phyloP scores from a whole-genome alignment of 1,139 yeast genomes.

The Saccharomyces hybrid region DNA sequence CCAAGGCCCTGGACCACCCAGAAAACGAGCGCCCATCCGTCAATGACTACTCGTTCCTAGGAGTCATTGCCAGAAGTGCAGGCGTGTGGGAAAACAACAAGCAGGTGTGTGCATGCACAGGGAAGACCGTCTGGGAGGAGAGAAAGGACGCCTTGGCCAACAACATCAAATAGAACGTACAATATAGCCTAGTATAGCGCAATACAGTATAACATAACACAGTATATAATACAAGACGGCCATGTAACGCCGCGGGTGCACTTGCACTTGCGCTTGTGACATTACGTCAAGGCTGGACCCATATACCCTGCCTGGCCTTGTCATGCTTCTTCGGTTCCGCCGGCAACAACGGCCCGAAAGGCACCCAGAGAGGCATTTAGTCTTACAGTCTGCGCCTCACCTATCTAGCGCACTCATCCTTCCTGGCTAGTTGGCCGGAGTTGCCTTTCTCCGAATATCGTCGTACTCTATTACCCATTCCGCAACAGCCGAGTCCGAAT shows the following conservation, averaged over 20 bases:
- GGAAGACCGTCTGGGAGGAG: conserved; percentile 95
- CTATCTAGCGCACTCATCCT: neutral
- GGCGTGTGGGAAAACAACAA: conserved; percentile 96
- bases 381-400: neutral
- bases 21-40: neutral
- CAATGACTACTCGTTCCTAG: conserved; percentile 44
- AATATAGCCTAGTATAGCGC: neutral
- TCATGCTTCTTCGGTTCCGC: neutral
- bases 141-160: conserved; percentile 53
- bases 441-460: neutral
- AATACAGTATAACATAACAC: neutral
- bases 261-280: neutral
- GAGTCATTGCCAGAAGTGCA: conserved; percentile 92
- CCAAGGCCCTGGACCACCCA: conserved; percentile 38
- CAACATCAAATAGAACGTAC: conserved; percentile 15
- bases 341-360: neutral
- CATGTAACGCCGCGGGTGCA: neutral
- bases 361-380: neutral
- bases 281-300: neutral
- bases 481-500: neutral
- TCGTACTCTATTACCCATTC: neutral
- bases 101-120: conserved; percentile 88
- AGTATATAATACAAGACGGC: neutral
- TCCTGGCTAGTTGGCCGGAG: neutral
- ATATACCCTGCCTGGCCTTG: neutral